These are phyloP conservation scores for Paecilomyces sp. DNA, from an alignment of 2,329 filamentous ascomycete genomes.

Conservation along the genomic window DNA sequence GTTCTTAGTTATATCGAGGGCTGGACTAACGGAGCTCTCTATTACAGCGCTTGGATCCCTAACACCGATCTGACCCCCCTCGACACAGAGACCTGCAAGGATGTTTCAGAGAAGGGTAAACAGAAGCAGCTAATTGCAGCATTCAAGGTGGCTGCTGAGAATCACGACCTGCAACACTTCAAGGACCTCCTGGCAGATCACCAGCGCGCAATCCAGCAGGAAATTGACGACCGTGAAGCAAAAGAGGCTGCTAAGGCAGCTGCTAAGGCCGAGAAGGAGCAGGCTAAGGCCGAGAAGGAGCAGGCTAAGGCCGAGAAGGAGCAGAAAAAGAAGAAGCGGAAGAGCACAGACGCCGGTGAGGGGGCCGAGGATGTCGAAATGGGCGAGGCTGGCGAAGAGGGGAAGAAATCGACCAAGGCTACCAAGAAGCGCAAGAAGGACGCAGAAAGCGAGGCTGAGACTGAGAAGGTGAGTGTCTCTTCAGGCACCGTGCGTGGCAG, in stretches of 20 bases:
- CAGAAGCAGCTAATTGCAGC: constrained; percentile 74
- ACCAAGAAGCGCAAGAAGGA: constrained; percentile 78
- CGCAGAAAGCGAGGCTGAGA: constrained; percentile 59
- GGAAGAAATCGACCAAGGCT: constrained; percentile 46
- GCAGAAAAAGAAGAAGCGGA: constrained; percentile 44
- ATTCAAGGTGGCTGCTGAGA: constrained; percentile 71
- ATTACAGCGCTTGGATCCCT: constrained; percentile 73
- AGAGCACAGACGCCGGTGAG: constrained; percentile 38
- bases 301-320: constrained; percentile 39
- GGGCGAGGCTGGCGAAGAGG: constrained; percentile 35
- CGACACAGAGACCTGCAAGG: constrained; percentile 63
- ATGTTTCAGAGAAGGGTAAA: constrained; percentile 62
- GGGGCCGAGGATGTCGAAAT: constrained; percentile 52
- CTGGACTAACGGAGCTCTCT: constrained; percentile 8
- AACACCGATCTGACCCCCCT: constrained; percentile 78
- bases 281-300: constrained; percentile 43
- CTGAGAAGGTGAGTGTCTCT: constrained; percentile 51
- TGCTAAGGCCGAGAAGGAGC: constrained; percentile 47
- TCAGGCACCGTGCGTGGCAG: neutral
- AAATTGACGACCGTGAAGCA: constrained; percentile 60
- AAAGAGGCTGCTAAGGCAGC: constrained; percentile 49
- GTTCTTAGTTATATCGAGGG: constrained; percentile 2
- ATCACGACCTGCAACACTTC: constrained; percentile 71
- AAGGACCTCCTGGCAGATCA: constrained; percentile 65
- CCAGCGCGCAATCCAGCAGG: constrained; percentile 48